Percentiles rank a stretch among this genome's conserved stretches.
Evolutionary conservation across 2,329 filamentous ascomycete genomes (phyloP).

Genomic region (Amphichorda felina): DNA sequence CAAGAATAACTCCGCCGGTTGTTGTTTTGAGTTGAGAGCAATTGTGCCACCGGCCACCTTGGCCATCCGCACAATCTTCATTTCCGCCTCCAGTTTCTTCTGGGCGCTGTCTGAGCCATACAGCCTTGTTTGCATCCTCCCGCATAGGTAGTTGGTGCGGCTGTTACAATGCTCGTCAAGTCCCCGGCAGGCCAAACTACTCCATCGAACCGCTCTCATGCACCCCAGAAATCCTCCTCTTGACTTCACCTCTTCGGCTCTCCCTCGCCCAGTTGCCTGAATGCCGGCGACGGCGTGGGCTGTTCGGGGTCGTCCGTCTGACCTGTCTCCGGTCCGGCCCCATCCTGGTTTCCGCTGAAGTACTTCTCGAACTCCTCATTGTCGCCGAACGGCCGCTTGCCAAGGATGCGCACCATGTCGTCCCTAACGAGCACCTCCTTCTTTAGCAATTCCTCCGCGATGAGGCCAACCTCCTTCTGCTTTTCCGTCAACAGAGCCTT

Average conservation of each 20-base stretch:
- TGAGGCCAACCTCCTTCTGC: conserved; percentile 76
- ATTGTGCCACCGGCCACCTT: neutral
- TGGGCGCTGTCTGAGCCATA: no score
- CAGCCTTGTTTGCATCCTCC: no score
- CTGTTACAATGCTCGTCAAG: no score
- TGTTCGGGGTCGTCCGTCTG: conserved; percentile 27
- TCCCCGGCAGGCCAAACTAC: no score
- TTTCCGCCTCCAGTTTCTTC: no score
- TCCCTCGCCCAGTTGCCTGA: conserved; percentile 11
- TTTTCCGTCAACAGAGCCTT: conserved; percentile 70
- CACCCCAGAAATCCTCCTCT: neutral
- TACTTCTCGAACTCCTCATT: conserved; percentile 85
- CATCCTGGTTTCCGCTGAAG: conserved; percentile 54
- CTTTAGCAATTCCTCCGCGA: conserved; percentile 82
- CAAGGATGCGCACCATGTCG: conserved; percentile 82
- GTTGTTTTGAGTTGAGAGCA: neutral
- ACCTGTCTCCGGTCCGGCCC: conserved; percentile 25
- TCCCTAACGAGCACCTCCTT: conserved; percentile 90
- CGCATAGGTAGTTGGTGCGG: no score
- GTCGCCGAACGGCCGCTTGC: conserved; percentile 74
- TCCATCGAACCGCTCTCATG: neutral
- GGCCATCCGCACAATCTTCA: no score
- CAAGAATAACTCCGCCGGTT: no score
- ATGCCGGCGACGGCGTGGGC: conserved; percentile 25
- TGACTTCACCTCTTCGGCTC: conserved; percentile 3